Base-by-base conservation (phyloP, 257 asterid species). In the Solanum dulcamara region DNA sequence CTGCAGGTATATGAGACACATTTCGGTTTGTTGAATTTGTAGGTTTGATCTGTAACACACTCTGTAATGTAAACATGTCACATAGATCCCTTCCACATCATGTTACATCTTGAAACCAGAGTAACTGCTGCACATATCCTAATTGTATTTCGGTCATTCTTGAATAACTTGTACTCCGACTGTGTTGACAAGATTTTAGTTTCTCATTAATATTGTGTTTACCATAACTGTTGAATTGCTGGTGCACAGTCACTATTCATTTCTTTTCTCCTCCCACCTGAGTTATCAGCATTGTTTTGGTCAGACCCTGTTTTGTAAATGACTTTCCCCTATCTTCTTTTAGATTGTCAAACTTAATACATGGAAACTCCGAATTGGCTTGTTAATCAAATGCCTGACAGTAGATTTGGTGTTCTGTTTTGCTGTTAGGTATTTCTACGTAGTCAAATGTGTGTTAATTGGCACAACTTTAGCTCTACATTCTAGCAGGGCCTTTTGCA, bases 1-100 rank as follows among this genome's bases (percentile, higher is more conserved):
- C 70, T 87, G 86, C 87, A 89, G 92, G 97, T 94, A 89, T 59
- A 37, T 38, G 48, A 38, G 50, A 81, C 18, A 6, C 32, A 33
- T 33, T 57, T 60, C 18, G 57, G 60, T 70, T 50, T 53, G 64
- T 48, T 28, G 64, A 48, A 79, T 40, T 40, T 22, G 53, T 72
- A 22, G 53, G 83, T 30, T 77, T 15, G 42, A 44, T 17, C 83
- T 46, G 6, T 17, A 79, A 79, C 35, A 44, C 37, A 30, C 64
- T 17, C 26, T 46, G 28, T 44, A 48, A 30, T 48, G 44, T 48
- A 30, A 79, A 79, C 64, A 79, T 30, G 83, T 15, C 28, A 53
- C 62, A 13, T 48, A 79, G 28, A 28, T 79, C 53, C 55, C 22
- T 40, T 72, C 35, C 0, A 7, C 22, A 72, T 72, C 55, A 12